Conservation (phyloP, 2,329 filamentous ascomycete species). For the Talaromyces sp. region DNA sequence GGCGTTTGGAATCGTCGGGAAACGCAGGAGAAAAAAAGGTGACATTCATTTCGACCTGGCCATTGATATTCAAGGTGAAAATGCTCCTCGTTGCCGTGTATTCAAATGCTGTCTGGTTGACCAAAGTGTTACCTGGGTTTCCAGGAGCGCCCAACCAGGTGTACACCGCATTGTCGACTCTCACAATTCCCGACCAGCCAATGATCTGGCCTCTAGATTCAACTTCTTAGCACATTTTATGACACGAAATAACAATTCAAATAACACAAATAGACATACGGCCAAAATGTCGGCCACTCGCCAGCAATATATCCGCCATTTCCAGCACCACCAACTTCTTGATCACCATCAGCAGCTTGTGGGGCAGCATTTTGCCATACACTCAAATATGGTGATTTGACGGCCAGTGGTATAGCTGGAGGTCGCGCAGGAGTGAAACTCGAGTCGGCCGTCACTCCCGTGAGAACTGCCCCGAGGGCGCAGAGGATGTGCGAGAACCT, state of each 20-base stretch:
- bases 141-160: conserved; percentile 61
- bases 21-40: conserved; percentile 70
- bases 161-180: conserved; percentile 59
- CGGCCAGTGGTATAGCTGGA: conserved; percentile 65
- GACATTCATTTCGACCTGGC: conserved; percentile 58
- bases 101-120: conserved; percentile 57
- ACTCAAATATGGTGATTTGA: conserved; percentile 69
- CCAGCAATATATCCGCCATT: conserved; percentile 64
- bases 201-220: conserved; percentile 47
- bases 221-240: conserved; percentile 11
- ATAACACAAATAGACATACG: conserved; percentile 42
- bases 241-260: neutral
- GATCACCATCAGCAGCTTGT: conserved; percentile 41
- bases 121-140: conserved; percentile 24
- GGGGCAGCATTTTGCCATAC: conserved; percentile 62
- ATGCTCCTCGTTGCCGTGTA: conserved; percentile 69
- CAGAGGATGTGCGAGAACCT: neutral
- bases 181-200: conserved; percentile 65
- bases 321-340: neutral
- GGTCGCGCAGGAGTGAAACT: conserved; percentile 59
- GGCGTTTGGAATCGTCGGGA: conserved; percentile 59
- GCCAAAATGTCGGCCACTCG: conserved; percentile 65
- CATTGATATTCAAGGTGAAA: conserved; percentile 61
- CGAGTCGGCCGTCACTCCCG: conserved; percentile 32
- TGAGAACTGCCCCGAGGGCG: neutral